These are phyloP conservation scores for Lactarius sp. DNA, from an alignment of 768 basidiomycete genomes.

Conservation along the genomic window DNA sequence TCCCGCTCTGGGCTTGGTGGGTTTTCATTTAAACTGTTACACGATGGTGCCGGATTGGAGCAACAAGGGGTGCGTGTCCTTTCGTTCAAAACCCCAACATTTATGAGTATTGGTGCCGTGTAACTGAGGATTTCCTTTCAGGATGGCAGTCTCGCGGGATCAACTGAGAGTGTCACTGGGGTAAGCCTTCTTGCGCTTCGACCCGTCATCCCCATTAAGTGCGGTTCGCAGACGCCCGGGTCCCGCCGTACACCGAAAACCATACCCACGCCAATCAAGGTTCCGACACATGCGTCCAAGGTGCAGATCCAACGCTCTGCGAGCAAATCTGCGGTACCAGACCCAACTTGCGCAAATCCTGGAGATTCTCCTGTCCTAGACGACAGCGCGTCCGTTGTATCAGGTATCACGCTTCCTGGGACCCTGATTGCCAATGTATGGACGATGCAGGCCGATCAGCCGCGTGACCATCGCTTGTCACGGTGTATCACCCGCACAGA, in stretches of 20 bases:
- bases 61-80: neutral
- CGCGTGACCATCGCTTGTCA: constrained; percentile 11
- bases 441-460: constrained; percentile 6
- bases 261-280: constrained; percentile 21
- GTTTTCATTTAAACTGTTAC: neutral
- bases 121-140: constrained; percentile 6
- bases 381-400: constrained; percentile 17
- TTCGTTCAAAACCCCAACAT: neutral
- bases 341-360: neutral
- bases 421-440: constrained; percentile 14
- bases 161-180: neutral
- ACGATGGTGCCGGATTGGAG: neutral
- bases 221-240: neutral
- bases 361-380: constrained; percentile 14
- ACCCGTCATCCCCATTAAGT: neutral
- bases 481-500: constrained; percentile 21
- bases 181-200: constrained; percentile 1
- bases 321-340: neutral
- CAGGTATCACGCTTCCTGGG: constrained; percentile 23
- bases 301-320: constrained; percentile 18
- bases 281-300: constrained; percentile 10
- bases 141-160: neutral
- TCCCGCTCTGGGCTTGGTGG: neutral
- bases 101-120: neutral
- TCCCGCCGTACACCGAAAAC: constrained; percentile 7